Evolutionary conservation across 306 rosid species (phyloP), one percentile per base, ranked within the genome.

Genomic region (Gynostemma pentaphyllum): DNA sequence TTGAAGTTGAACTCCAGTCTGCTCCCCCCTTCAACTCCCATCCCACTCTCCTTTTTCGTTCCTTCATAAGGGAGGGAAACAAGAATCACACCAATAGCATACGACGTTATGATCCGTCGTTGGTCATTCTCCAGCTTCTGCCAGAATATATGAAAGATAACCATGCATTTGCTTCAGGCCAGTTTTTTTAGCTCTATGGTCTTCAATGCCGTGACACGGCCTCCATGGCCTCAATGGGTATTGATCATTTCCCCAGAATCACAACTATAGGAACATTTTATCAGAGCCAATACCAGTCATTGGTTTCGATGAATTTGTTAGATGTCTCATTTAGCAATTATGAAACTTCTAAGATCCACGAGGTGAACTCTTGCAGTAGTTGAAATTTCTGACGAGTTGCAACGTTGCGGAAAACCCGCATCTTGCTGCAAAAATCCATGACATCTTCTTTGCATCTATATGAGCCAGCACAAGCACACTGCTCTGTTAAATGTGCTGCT

Each of bases 401-500:
- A 40, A 91, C 71, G 70, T 69, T 82, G 14, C 70, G 76, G 68
- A 91, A 77, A 70, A 90, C 47, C 67, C 69, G 76, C 95, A 90
- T 90, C 71, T 83, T 80, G 14, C 66, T 21, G 27, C 64, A 79
- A 59, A 83, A 87, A 24, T 85, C 85, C 2, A 15, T 15, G 4
- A 34, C 57, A 10, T 77, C 82, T 79, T 91, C 89, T 79, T 80
- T 87, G 79, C 95, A 85, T 72, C 66, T 76, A 67, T 75, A 91
- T 18, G 96, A 68, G 72, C 96, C 97, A 0, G 85, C 96, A 49
- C 97, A 87, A 5, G 72, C 79, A 66, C 97, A 87, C 51, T 82
- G 95, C 70, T 91, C 95, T 1, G 95, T 81, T 57, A 91, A 72
- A 78, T 88, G 96, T 52, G 96, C 86, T 45, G 86, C 96, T 78